Base-by-base conservation (phyloP, 2,329 filamentous ascomycete species). In the Pezicula carpinea region DNA sequence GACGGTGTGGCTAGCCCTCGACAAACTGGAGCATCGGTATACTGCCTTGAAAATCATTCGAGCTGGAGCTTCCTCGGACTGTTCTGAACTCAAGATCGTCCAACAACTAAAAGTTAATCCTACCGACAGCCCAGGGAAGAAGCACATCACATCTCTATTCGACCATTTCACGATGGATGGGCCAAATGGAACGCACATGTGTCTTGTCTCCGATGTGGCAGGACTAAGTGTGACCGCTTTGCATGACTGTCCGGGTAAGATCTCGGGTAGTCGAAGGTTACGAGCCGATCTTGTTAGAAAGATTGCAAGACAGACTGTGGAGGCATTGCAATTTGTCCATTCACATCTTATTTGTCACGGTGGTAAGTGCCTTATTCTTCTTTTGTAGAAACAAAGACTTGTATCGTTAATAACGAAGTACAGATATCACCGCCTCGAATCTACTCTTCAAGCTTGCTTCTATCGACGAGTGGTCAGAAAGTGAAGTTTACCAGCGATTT, bases 111-210 rank as follows among this genome's bases (percentile, higher is more conserved):
- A 45, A 32, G 13, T 22, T 4, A 48, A 48, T 19, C 43, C 45
- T 2, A 10, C 33, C 13, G 48, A 51, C 10, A 38, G 46, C 22
- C 22, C 29, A 17, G 49, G 53, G 31, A 52, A 48, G 19, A 4
- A 32, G 26, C 46, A 53, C 35, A 48, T 56, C 1, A 52, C 51
- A 46, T 50, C 50, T 29, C 22, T 58, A 31, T 39, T 58, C n/a
- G 51, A 57, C 48, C 48, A 58, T 26, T 58, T 58, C 36, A 49
- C 36, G 31, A 53, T 57, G 11, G 15, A 53, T 2, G 70, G 72
- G 8, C 70, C 69, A 6, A 75, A 75, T 56, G 70, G 72, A 10
- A 59, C 26, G 3, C 71, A 76, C 51, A 52, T 61, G n/a, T 75
- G 71, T 53, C 54, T 74, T 0, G 65, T 75, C 5, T 49, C 48